Evolutionary conservation across 495 filamentous ascomycete genomes (phyloP).

Genomic region (Penicillium cinerascens): DNA sequence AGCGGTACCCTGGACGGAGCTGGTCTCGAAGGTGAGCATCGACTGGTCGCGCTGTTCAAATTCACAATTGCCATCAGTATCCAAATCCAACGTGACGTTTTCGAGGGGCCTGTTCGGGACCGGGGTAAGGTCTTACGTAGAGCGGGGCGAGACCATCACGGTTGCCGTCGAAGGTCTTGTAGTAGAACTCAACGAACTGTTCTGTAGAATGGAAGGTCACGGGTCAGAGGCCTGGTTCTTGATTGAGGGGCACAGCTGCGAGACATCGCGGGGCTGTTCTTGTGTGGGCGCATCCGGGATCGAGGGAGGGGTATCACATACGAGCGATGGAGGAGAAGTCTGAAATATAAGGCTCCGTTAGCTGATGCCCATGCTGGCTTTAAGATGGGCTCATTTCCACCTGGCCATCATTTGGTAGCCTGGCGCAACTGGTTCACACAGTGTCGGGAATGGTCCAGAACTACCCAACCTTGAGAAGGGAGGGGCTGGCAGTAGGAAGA

Average conservation of each 20-base stretch:
- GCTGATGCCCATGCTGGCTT: conserved; percentile 3
- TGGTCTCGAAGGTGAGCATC: conserved; percentile 88
- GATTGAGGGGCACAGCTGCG: background rate
- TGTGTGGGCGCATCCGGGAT: conserved; percentile 7
- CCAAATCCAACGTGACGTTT: background rate
- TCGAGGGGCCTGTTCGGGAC: background rate
- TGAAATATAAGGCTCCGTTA: conserved; percentile 23
- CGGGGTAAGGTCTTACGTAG: conserved; percentile 61
- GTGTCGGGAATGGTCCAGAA: background rate
- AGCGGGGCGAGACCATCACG: conserved; percentile 59
- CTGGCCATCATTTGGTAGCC: conserved; percentile 1
- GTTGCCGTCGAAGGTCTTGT: conserved; percentile 73
- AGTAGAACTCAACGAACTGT: conserved; percentile 86
- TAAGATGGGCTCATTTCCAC: background rate
- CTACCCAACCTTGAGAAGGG: background rate
- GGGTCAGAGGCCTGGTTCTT: conserved; percentile 15
- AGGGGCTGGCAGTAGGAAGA: background rate
- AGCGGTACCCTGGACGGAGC: conserved; percentile 51
- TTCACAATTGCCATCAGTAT: background rate
- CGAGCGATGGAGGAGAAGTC: conserved; percentile 54
- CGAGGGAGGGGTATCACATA: conserved; percentile 34
- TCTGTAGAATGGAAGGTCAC: conserved; percentile 42
- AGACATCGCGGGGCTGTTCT: conserved; percentile 1
- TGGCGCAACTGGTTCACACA: conserved; percentile 10
- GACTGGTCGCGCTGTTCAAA: conserved; percentile 68